Evolutionary conservation across 2,329 filamentous ascomycete species (phyloP).

Genomic region (Colletotrichum echinochloae): DNA sequence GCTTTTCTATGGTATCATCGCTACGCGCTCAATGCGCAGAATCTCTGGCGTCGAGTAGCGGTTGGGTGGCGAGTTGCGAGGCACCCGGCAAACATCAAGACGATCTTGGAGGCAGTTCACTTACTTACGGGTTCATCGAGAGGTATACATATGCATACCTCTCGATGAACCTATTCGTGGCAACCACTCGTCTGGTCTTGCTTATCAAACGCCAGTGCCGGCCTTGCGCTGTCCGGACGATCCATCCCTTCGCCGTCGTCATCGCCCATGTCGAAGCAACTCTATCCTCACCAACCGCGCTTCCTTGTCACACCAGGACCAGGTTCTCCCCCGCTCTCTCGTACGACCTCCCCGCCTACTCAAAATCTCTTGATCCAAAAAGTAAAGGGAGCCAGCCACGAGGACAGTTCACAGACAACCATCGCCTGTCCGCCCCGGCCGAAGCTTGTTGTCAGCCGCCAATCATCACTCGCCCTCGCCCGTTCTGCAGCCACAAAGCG

Average conservation of each 20-base stretch:
- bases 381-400: constrained; percentile 26
- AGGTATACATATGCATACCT: too few species aligned
- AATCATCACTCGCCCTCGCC: not conserved
- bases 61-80: too few species aligned
- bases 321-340: constrained; percentile 33
- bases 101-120: too few species aligned
- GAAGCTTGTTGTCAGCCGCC: constrained; percentile 10
- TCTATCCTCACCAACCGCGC: constrained; percentile 8
- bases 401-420: constrained; percentile 26
- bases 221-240: not conserved
- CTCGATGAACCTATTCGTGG: too few species aligned
- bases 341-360: constrained; percentile 13
- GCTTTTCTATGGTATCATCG: constrained; percentile 11
- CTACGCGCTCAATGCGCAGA: too few species aligned
- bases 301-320: constrained; percentile 29
- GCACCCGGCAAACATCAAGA: too few species aligned
- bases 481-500: constrained; percentile 20
- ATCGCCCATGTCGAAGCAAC: constrained; percentile 32
- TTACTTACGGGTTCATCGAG: too few species aligned
- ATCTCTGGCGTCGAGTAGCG: too few species aligned
- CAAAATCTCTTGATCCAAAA: constrained; percentile 33
- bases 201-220: not conserved
- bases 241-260: constrained; percentile 11
- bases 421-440: constrained; percentile 34
- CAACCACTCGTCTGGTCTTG: too few species aligned